Evolutionary conservation across 768 basidiomycete genomes (phyloP), one percentile per base, ranked within the genome.

Genomic region (Collybiopsis confluens): DNA sequence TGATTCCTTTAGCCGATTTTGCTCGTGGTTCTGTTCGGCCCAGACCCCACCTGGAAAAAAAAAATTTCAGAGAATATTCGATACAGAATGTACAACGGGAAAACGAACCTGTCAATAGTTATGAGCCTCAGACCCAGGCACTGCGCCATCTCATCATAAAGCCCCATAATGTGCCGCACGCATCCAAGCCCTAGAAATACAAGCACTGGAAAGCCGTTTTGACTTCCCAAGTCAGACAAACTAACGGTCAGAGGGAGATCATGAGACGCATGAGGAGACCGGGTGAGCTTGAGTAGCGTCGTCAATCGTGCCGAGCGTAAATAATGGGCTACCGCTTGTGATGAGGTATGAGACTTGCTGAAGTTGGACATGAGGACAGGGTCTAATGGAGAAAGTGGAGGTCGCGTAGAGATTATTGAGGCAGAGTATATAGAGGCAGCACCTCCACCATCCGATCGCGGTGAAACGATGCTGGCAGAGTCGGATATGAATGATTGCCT

Each of bases 131-230:
- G 76, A 4, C 87, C 87, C 54, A 96, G 70, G 54, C 86, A 88
- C 56, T 86, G 83, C 3, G 96, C 96, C 83, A 98, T 88, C 65
- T 99, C 96, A 66, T 98, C 96, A 65, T 94, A 98, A 45, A 98
- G 70, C 13, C 91, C 94, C 79, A 97, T 89, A 54, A 98, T 80
- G 68, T 98, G 94, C 37, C 96, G 81, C 3, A 98, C 96, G 63
- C 92, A 92, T 15, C 95, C 96, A 44, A 98, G 66, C 2, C 96
- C 96, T 56, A 99, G 81, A 67, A 96, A 99, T 21, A 98, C 81
- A 21, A 99, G 72, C 8, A 98, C 81, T 0, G 96, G 96, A 61
- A 83, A 81, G 1, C 96, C 96, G n/a, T 79, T 81, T 3, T 87
- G 78, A 57, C 80, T 81, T 2, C 97, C 96, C 56, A 98, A 78